A percentile compares a stretch with the other conserved stretches of the same genome.
These are phyloP conservation scores for Chytriomyces hyalinus DNA, from an alignment of 192 early-diverging fungal genomes.

Conservation along the genomic window DNA sequence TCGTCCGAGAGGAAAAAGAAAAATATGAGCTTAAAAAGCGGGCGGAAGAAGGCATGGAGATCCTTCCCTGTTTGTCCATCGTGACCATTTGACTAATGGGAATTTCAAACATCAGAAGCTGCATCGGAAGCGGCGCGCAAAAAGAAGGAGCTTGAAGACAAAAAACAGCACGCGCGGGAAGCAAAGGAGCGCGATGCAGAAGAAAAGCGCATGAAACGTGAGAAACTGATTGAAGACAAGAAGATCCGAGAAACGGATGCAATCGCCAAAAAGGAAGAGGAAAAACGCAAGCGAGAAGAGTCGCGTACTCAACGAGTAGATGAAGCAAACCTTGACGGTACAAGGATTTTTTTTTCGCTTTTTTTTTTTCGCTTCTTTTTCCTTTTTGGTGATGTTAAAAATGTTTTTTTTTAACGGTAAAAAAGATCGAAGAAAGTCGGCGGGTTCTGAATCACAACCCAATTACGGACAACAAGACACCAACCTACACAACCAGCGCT, in stretches of 20 bases:
- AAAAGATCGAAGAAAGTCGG: too few relatives aligned
- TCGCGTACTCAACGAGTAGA: neutral
- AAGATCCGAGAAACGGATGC: conserved; percentile 19
- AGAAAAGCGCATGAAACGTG: conserved; percentile 21
- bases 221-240: conserved; percentile 28
- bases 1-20: conserved; percentile 17
- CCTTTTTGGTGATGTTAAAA: neutral
- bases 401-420: neutral
- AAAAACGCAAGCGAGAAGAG: conserved; percentile 25
- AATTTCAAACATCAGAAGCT: conserved; percentile 11
- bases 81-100: neutral
- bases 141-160: conserved; percentile 23
- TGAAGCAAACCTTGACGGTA: conserved; percentile 7
- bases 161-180: conserved; percentile 21
- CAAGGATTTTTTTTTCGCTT: neutral
- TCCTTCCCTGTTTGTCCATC: neutral
- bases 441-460: neutral
- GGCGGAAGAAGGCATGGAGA: conserved; percentile 6
- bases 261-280: conserved; percentile 22
- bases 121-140: conserved; percentile 27
- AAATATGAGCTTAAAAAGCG: conserved; percentile 20
- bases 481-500: neutral
- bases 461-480: neutral
- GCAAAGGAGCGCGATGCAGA: conserved; percentile 30
- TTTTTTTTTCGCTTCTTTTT: neutral